Evolutionary conservation across 148 eudicot species (phyloP).

Genomic region (Nepenthes gracilis): DNA sequence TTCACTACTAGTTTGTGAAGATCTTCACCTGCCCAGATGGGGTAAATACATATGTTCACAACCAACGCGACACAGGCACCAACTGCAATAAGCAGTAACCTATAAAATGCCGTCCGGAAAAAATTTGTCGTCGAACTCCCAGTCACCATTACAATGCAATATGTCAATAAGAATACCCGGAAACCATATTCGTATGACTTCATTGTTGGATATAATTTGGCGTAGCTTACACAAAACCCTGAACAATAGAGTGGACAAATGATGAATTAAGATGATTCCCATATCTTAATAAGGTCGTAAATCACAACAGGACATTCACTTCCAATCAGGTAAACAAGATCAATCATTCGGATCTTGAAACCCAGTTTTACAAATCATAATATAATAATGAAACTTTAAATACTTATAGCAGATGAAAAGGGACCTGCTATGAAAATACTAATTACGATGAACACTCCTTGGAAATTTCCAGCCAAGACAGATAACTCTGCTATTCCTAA

Average conservation of each 20-base stretch:
- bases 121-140: constrained; percentile 24
- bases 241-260: constrained; percentile 7
- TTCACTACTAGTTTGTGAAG: constrained; percentile 47
- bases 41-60: constrained; percentile 35
- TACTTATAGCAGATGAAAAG: no score
- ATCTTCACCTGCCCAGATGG: constrained; percentile 62
- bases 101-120: constrained; percentile 23
- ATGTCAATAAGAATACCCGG: constrained; percentile 44
- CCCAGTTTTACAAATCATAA: no score
- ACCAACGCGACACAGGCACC: constrained; percentile 30
- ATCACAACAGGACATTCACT: no score
- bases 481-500: constrained; percentile 46
- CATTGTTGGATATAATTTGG: constrained; percentile 37
- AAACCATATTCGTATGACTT: constrained; percentile 46
- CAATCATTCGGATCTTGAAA: no score
- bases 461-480: constrained; percentile 21
- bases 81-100: constrained; percentile 37
- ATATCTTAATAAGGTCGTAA: no score
- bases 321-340: no score
- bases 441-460: constrained; percentile 39
- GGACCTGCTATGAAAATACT: constrained; percentile 58
- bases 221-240: constrained; percentile 33
- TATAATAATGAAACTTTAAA: no score
- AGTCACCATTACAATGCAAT: constrained; percentile 34
- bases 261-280: no score